Conservation (phyloP, 352 stramenopile species). For the Phytophthora cryptogea region DNA sequence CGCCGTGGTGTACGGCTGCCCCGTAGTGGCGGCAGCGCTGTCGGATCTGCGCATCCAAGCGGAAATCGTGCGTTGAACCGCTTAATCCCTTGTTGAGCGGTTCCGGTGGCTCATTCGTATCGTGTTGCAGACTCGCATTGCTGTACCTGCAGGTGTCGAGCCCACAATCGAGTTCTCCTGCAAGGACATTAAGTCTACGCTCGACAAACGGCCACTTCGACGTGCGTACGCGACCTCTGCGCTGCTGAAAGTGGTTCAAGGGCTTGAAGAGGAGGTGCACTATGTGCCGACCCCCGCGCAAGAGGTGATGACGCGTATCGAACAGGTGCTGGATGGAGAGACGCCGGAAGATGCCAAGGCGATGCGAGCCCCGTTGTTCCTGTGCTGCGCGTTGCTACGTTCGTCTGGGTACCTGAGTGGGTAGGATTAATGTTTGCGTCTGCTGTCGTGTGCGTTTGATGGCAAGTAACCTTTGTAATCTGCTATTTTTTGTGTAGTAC, state of each 20-base stretch:
- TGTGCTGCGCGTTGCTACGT: conserved; percentile 62
- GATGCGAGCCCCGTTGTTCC: conserved; percentile 59
- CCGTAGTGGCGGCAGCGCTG: conserved; percentile 82
- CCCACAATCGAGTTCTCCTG: conserved; percentile 53
- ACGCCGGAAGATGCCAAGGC: conserved; percentile 46
- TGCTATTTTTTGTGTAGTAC: conserved; percentile 8
- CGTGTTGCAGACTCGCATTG: conserved; percentile 34
- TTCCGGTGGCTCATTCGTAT: conserved; percentile 4
- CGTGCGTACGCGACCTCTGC: conserved; percentile 38
- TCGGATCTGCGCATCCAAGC: conserved; percentile 85
- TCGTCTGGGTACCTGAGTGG: conserved; percentile 36
- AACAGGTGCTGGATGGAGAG: conserved; percentile 50
- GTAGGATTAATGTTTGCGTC: conserved; percentile 11
- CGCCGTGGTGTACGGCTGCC: conserved; percentile 87
- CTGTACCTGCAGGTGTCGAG: conserved; percentile 7
- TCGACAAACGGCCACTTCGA: conserved; percentile 34
- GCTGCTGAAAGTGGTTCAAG: conserved; percentile 42
- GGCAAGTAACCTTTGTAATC: conserved; percentile 4
- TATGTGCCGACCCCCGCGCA: conserved; percentile 56
- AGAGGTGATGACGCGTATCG: conserved; percentile 51
- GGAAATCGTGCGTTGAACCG: conserved; percentile 64
- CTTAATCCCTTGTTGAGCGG: conserved; percentile 7
- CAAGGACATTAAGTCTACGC: conserved; percentile 49
- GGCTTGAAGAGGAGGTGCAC: conserved; percentile 40
- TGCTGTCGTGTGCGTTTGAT: not conserved